Conservation (phyloP, 2,329 filamentous ascomycete species). For the Calonectria pseudoreteaudii region DNA sequence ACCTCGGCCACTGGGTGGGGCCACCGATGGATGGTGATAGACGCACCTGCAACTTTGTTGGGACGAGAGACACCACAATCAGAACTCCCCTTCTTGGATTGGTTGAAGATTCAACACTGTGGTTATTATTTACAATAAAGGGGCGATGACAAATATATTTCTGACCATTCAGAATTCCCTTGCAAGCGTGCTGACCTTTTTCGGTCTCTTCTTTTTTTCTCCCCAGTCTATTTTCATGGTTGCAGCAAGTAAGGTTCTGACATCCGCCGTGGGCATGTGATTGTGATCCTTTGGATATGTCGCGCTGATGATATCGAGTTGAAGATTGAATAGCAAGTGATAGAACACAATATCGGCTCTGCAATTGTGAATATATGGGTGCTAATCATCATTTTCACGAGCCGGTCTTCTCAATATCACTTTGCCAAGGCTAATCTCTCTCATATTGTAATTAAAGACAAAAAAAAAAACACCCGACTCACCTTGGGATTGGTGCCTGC, state of each 20-base stretch:
- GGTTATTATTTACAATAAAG: not conserved
- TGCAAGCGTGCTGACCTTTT: not conserved
- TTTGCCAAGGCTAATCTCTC: not conserved
- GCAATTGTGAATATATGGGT: not conserved
- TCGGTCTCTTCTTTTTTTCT: not conserved
- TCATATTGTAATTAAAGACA: not conserved
- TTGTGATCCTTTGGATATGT: not conserved
- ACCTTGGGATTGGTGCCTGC: not conserved
- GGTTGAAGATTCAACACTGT: not conserved
- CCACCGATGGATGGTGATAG: not conserved
- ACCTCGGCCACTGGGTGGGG: conserved; percentile 15
- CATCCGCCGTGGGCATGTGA: not conserved
- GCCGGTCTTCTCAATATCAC: not conserved
- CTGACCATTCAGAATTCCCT: not conserved
- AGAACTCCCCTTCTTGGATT: not conserved
- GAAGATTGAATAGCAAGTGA: not conserved
- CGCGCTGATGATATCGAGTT: not conserved
- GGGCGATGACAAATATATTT: not conserved
- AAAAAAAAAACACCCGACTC: not conserved
- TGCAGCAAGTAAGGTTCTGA: not conserved
- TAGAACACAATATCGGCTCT: no score
- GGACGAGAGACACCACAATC: not conserved
- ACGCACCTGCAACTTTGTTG: conserved; percentile 2
- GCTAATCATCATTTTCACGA: not conserved
- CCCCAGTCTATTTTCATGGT: not conserved